These are phyloP conservation scores for Cutaneotrichosporon cutaneum DNA, from an alignment of 1,284 basidiomycete species.

Conservation along the genomic window DNA sequence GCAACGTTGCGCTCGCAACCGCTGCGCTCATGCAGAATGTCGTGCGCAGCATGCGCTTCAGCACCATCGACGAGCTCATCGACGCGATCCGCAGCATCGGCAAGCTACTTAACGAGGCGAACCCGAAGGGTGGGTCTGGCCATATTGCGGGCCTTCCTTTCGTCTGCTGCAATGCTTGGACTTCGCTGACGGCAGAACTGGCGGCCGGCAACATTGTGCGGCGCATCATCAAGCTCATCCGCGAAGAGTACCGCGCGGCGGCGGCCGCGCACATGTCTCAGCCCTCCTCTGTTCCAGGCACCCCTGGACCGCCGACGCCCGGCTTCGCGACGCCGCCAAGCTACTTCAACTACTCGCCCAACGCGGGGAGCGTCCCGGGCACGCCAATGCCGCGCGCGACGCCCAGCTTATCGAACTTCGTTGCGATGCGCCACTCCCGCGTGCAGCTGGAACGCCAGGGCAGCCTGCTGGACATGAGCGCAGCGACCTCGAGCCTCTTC, in stretches of 20 bases:
- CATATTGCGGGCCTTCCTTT: background rate
- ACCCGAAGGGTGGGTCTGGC: constrained; percentile 74
- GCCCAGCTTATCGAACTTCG: constrained; percentile 49
- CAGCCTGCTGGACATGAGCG: constrained; percentile 27
- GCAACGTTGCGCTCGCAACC: constrained; percentile 84
- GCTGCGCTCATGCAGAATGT: constrained; percentile 83
- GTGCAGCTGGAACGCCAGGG: constrained; percentile 49
- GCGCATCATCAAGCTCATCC: constrained; percentile 84
- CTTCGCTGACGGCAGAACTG: constrained; percentile 63
- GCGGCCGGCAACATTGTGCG: constrained; percentile 92
- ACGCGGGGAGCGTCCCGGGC: constrained; percentile 1
- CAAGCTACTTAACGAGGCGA: constrained; percentile 74
- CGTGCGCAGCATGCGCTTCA: constrained; percentile 80
- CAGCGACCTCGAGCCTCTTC: constrained; percentile 37
- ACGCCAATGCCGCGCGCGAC: constrained; percentile 28
- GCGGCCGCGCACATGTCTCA: constrained; percentile 42
- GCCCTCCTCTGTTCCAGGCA: constrained; percentile 43
- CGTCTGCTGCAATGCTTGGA: background rate
- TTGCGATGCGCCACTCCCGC: constrained; percentile 51
- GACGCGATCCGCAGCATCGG: constrained; percentile 78
- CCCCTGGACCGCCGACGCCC: constrained; percentile 45
- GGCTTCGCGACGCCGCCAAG: constrained; percentile 43
- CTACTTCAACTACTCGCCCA: constrained; percentile 32
- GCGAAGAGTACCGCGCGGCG: constrained; percentile 77
- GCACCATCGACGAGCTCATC: constrained; percentile 81